Conservation (phyloP, 164 flowering plant species). For the Nymphaea thermarum region DNA sequence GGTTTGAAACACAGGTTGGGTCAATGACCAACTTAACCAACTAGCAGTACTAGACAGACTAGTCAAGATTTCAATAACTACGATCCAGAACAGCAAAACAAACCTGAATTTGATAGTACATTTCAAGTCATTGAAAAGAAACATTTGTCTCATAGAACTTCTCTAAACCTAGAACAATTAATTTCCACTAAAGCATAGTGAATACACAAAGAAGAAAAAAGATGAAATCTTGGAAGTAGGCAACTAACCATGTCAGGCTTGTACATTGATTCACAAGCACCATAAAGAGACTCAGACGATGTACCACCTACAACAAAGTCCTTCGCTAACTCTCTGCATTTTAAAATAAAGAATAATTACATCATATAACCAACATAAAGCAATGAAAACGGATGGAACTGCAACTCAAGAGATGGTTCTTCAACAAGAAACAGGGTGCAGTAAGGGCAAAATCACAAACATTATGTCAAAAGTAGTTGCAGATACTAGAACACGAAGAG, state of each 20-base stretch:
- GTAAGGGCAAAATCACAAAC: too few relatives aligned
- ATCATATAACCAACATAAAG: too few relatives aligned
- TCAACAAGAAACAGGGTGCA: too few relatives aligned
- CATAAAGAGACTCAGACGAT: conserved; percentile 87
- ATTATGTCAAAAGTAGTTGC: too few relatives aligned
- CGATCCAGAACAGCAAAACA: neutral
- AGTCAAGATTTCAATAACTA: neutral
- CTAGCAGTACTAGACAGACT: neutral
- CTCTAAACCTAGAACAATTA: neutral
- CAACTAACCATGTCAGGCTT: conserved; percentile 85
- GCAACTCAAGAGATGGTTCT: too few relatives aligned
- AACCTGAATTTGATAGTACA: neutral
- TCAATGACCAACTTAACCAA: neutral
- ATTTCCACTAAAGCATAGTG: neutral
- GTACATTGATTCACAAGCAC: conserved; percentile 95
- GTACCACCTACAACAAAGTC: conserved; percentile 97
- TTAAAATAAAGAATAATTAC: neutral
- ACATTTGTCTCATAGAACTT: neutral
- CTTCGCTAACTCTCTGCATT: conserved; percentile 81
- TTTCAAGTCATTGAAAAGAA: neutral
- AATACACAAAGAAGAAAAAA: neutral
- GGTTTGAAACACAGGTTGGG: too few relatives aligned
- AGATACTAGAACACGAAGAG: too few relatives aligned
- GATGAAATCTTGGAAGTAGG: neutral
- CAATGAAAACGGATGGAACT: too few relatives aligned